phyloP scores from a whole-genome alignment of 1,284 basidiomycete genomes.

The Apiotrichum veenhuisii region DNA sequence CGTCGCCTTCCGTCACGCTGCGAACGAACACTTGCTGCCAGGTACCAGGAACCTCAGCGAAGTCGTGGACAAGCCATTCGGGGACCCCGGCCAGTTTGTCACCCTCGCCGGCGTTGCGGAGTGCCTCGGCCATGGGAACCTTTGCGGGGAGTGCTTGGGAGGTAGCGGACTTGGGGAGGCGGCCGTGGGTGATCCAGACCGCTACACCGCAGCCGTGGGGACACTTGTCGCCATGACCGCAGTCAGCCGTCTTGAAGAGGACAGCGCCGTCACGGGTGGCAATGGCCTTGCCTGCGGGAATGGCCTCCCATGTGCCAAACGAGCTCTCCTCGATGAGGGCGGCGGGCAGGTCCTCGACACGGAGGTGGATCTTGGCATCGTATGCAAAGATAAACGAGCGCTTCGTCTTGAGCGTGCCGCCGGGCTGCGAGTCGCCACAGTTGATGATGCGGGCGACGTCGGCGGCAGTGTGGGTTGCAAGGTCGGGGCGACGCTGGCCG shows the following conservation, averaged over 20 bases:
- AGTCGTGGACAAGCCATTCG: constrained; percentile 43
- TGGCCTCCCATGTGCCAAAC: constrained; percentile 15
- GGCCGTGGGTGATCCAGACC: constrained; percentile 52
- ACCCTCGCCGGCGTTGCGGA: constrained; percentile 39
- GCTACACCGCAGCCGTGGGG: constrained; percentile 36
- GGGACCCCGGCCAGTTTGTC: constrained; percentile 36
- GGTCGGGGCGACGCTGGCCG: constrained; percentile 40
- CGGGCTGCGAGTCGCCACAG: constrained; percentile 52
- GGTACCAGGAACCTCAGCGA: constrained; percentile 39
- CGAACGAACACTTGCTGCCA: constrained; percentile 53
- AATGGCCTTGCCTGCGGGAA: constrained; percentile 44
- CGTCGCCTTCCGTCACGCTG: constrained; percentile 33
- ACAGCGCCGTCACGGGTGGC: constrained; percentile 51
- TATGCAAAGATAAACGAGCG: constrained; percentile 49
- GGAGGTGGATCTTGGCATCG: constrained; percentile 47
- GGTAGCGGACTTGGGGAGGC: constrained; percentile 47
- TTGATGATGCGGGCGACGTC: constrained; percentile 46
- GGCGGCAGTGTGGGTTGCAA: constrained; percentile 41
- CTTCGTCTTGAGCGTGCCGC: constrained; percentile 45
- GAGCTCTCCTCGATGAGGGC: constrained; percentile 22
- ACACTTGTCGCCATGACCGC: constrained; percentile 10
- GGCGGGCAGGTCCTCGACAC: constrained; percentile 23
- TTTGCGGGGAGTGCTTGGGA: constrained; percentile 49
- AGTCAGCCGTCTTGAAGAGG: constrained; percentile 45
- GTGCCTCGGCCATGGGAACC: constrained; percentile 48